Evolutionary conservation across 192 early-diverging fungal species (phyloP).

Genomic region (Dissophora globulifera): DNA sequence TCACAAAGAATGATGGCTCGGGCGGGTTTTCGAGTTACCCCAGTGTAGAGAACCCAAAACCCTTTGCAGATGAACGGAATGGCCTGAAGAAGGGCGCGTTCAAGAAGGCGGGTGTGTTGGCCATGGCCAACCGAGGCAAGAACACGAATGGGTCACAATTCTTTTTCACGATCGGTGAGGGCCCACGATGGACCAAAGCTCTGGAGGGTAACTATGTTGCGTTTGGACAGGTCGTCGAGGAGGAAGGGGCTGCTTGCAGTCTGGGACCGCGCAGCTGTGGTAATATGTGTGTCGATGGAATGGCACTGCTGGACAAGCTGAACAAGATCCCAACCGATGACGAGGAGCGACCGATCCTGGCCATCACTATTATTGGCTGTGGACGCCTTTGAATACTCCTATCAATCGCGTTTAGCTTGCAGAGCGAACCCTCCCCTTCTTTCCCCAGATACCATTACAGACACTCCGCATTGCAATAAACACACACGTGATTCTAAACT

Average conservation of each 20-base stretch:
- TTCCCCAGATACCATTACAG: neutral
- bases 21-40: slow-evolving; percentile 41
- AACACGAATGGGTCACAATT: slow-evolving; percentile 52
- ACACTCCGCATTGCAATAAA: slow-evolving; percentile 1
- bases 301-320: slow-evolving; percentile 45
- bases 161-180: slow-evolving; percentile 45
- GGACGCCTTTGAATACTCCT: slow-evolving; percentile 12
- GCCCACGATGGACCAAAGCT: slow-evolving; percentile 37
- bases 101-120: slow-evolving; percentile 33
- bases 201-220: slow-evolving; percentile 44
- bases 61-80: slow-evolving; percentile 44
- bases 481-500: neutral
- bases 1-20: slow-evolving; percentile 47
- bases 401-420: neutral
- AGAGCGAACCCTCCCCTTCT: too few relatives aligned
- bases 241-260: neutral
- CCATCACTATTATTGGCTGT: slow-evolving; percentile 44
- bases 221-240: slow-evolving; percentile 38
- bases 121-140: slow-evolving; percentile 51
- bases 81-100: slow-evolving; percentile 42
- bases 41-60: slow-evolving; percentile 44
- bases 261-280: neutral
- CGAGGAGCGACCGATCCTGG: slow-evolving; percentile 37
- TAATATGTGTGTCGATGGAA: slow-evolving; percentile 14
- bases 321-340: slow-evolving; percentile 48